These are phyloP conservation scores for Casuarina cunninghamiana DNA, from an alignment of 306 rosid species.

Conservation along the genomic window DNA sequence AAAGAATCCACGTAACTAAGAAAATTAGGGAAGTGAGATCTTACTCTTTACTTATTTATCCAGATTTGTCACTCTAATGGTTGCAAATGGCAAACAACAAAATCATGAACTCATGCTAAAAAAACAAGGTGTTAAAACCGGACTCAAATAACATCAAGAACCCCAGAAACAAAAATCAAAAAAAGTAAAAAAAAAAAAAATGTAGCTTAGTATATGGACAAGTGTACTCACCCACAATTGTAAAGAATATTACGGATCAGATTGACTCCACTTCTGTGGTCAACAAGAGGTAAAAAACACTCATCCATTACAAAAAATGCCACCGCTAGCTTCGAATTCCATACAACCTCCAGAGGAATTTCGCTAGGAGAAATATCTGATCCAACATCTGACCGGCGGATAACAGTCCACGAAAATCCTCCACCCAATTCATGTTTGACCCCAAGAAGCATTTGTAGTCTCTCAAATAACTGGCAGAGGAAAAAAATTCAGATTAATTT, in stretches of 20 bases:
- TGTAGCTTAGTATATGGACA: not conserved
- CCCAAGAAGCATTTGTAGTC: constrained; percentile 74
- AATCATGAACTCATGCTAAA: not conserved
- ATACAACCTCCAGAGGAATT: constrained; percentile 46
- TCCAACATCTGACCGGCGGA: constrained; percentile 61
- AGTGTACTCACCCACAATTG: constrained; percentile 73
- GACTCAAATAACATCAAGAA: not conserved
- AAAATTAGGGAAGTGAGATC: not conserved
- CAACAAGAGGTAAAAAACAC: constrained; percentile 89
- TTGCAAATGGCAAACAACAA: not conserved
- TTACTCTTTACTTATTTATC: not conserved
- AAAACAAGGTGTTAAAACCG: not conserved
- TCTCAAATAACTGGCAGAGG: constrained; percentile 58
- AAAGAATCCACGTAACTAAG: too few relatives aligned
- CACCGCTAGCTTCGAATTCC: constrained; percentile 89
- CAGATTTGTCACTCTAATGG: not conserved
- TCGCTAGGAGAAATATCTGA: constrained; percentile 49
- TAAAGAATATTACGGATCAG: constrained; percentile 79
- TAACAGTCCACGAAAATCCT: constrained; percentile 81
- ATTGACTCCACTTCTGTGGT: constrained; percentile 86
- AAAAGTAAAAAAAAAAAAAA: not conserved
- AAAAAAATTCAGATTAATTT: constrained; percentile 29
- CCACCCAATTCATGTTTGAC: constrained; percentile 75
- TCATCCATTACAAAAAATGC: constrained; percentile 83
- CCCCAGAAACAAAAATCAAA: not conserved